Evolutionary conservation across 176 grass and related monocot species (phyloP).

Genomic region (Carex littledalei): DNA sequence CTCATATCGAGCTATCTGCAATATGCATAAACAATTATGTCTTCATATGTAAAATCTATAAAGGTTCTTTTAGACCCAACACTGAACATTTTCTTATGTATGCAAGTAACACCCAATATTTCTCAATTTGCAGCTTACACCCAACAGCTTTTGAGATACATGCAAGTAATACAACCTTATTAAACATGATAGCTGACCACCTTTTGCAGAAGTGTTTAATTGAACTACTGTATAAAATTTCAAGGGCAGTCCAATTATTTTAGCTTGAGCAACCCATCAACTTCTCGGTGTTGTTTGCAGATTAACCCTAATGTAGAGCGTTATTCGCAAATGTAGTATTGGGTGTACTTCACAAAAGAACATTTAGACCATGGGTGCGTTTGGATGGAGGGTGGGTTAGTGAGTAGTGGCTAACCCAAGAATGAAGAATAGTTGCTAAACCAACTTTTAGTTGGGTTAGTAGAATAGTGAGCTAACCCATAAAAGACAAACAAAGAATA

Average conservation of each 20-base stretch:
- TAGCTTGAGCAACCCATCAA: background rate
- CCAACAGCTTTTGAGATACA: background rate
- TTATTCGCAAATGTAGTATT: background rate
- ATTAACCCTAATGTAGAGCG: background rate
- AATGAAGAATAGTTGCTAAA: too few species aligned
- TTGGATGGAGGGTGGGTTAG: too few species aligned
- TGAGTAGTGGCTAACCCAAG: too few species aligned
- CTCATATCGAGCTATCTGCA: conserved; percentile 87
- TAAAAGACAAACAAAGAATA: too few species aligned
- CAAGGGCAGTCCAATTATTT: background rate
- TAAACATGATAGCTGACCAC: background rate
- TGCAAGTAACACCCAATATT: background rate
- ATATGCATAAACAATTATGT: background rate
- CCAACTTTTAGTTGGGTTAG: too few species aligned
- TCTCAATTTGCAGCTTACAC: background rate
- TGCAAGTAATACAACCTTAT: background rate
- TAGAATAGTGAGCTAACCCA: too few species aligned
- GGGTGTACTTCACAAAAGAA: background rate
- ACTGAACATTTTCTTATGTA: background rate
- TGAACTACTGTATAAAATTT: background rate
- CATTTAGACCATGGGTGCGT: background rate
- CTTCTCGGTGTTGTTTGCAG: background rate
- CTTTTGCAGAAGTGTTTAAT: background rate
- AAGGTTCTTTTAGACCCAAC: background rate
- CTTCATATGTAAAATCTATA: background rate